Base-by-base conservation (phyloP, 176 grass and related monocot genomes). In the Cenchrus purpureus region DNA sequence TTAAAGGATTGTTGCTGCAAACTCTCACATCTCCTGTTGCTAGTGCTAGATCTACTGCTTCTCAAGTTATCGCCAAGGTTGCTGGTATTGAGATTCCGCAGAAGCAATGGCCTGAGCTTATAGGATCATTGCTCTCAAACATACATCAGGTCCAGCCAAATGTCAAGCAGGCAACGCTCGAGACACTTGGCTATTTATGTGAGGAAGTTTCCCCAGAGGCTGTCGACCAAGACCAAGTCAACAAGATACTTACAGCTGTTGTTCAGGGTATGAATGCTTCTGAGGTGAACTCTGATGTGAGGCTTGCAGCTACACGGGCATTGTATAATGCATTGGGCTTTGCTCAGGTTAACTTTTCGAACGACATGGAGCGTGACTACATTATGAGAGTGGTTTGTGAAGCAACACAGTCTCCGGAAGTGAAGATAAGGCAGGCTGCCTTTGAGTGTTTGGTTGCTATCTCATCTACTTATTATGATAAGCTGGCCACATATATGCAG, bases 231-330 rank as follows among this genome's bases (percentile, higher is more conserved):
- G 89, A 91, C 52, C 82, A 97, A 83, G 91, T 97, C 61, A 97
- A 97, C 45, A 88, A 88, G 76, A 97, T 97, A 83, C 94, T 97
- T n/a, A 97, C 94, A 8, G 94, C 91, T 53, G 91, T 97, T 80
- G 91, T 97, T 79, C 94, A 97, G 81, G 94, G 94, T 86, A 97
- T 97, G 94, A 93, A 87, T 90, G 88, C 91, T 80, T 86, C 91
- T 73, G 94, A 97, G 78, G 78, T 55, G 25, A 97, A 90, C 57
- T 79, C 89, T 80, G 94, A 97, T 61, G 94, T 97, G 37, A 90
- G 91, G 57, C 87, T 97, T 65, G 89, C 91, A 78, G 94, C 94
- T 19, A 91, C 91, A 59, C 87, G 89, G 43, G 91, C 94, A 60
- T 85, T 97, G 89, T 93, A 93, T 76, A 97, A 97, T 87, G 91